These are phyloP conservation scores for Alnus rubra DNA, from an alignment of 306 rosid species.

Conservation along the genomic window DNA sequence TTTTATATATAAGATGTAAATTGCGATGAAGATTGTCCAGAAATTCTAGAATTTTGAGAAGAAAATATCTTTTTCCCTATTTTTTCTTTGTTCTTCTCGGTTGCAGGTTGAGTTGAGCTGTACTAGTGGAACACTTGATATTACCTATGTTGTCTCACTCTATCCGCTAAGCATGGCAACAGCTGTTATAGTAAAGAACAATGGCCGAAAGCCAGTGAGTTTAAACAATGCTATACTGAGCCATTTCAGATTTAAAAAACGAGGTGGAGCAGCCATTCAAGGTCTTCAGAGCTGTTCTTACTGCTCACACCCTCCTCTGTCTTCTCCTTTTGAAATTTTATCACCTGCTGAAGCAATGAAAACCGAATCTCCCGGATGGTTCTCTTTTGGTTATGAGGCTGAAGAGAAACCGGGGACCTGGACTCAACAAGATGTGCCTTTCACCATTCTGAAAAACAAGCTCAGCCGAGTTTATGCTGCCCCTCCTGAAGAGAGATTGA, in stretches of 20 bases:
- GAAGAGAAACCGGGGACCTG: constrained; percentile 65
- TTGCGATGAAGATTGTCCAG: neutral
- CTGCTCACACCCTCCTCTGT: constrained; percentile 64
- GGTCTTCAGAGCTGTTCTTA: constrained; percentile 75
- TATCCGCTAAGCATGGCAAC: constrained; percentile 90
- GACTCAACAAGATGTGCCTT: constrained; percentile 64
- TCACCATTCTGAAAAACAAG: constrained; percentile 77
- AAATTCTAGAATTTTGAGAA: neutral
- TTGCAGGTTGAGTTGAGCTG: constrained; percentile 55
- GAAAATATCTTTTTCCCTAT: neutral
- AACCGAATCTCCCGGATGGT: constrained; percentile 50
- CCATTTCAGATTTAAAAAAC: constrained; percentile 69
- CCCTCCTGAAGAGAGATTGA: constrained; percentile 75
- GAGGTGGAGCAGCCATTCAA: constrained; percentile 73
- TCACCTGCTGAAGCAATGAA: constrained; percentile 72
- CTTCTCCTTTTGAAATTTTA: constrained; percentile 73
- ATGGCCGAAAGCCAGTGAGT: constrained; percentile 55
- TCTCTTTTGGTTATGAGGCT: constrained; percentile 61
- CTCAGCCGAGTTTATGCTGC: constrained; percentile 87
- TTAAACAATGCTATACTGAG: constrained; percentile 72
- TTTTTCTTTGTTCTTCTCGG: neutral
- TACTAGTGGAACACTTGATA: constrained; percentile 50
- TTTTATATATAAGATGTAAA: neutral
- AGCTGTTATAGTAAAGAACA: constrained; percentile 74
- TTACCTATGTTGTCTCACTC: constrained; percentile 74